These are phyloP conservation scores for Pythium periplocum DNA, from an alignment of 352 stramenopile genomes.

Conservation along the genomic window DNA sequence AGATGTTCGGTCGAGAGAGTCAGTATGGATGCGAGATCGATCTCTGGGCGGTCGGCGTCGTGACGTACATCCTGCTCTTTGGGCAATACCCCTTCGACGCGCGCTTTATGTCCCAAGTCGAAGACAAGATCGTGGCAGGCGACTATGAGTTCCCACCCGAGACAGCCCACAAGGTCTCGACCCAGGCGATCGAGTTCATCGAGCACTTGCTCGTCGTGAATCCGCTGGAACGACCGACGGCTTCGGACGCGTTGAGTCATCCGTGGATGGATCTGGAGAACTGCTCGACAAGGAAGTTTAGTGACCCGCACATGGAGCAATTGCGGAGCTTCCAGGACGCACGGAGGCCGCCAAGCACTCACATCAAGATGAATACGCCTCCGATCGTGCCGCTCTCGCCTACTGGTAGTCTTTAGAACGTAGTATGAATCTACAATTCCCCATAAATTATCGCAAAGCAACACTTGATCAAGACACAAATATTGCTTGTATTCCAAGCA, in stretches of 20 bases:
- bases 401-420: too few relatives aligned
- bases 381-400: too few relatives aligned
- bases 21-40: conserved; percentile 64
- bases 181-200: conserved; percentile 73
- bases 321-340: conserved; percentile 36
- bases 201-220: conserved; percentile 64
- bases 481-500: too few relatives aligned
- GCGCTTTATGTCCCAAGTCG: conserved; percentile 75
- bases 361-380: background rate
- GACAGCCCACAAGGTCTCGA: conserved; percentile 44
- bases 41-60: conserved; percentile 72
- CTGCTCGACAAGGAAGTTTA: conserved; percentile 28
- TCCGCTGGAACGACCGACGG: conserved; percentile 49
- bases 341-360: background rate
- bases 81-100: conserved; percentile 72
- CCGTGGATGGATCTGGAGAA: conserved; percentile 59
- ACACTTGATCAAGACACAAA: too few relatives aligned
- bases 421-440: too few relatives aligned
- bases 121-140: conserved; percentile 75
- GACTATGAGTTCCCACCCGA: conserved; percentile 54
- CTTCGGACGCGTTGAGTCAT: conserved; percentile 56
- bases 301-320: conserved; percentile 37
- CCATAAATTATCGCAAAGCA: too few relatives aligned
- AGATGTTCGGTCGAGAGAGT: conserved; percentile 67
- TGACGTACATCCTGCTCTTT: conserved; percentile 72